Evolutionary conservation across 1,284 basidiomycete species (phyloP).

Genomic region (Erythrobasidium hasegawianum): DNA sequence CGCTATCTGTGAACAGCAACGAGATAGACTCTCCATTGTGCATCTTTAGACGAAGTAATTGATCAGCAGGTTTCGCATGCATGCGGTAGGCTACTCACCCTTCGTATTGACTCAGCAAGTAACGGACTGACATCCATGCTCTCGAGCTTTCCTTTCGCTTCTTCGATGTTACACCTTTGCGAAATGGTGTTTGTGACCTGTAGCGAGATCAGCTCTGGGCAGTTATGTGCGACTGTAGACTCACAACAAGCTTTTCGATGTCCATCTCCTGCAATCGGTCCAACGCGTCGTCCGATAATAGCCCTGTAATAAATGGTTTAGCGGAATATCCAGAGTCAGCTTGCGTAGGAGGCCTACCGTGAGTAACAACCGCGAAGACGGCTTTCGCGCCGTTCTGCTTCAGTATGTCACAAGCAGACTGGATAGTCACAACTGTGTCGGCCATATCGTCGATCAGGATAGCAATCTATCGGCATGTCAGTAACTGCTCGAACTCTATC

Average conservation of each 20-base stretch:
- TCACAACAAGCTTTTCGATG: slow-evolving; percentile 78
- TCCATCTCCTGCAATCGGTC: slow-evolving; percentile 70
- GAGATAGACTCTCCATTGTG: slow-evolving; percentile 79
- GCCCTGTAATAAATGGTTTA: slow-evolving; percentile 56
- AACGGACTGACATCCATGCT: slow-evolving; percentile 80
- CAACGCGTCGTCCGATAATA: slow-evolving; percentile 82
- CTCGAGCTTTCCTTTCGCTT: slow-evolving; percentile 53
- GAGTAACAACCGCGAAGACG: slow-evolving; percentile 85
- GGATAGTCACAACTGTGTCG: slow-evolving; percentile 85
- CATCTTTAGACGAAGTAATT: slow-evolving; percentile 53
- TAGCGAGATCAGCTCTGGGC: not conserved
- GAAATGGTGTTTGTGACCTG: slow-evolving; percentile 75
- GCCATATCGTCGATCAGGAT: slow-evolving; percentile 99
- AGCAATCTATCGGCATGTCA: slow-evolving; percentile 61
- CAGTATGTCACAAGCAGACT: slow-evolving; percentile 77
- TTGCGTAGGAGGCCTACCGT: slow-evolving; percentile 60
- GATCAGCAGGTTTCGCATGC: not conserved
- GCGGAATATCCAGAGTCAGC: slow-evolving; percentile 9
- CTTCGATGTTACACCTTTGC: slow-evolving; percentile 57
- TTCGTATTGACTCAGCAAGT: slow-evolving; percentile 90
- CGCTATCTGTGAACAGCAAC: slow-evolving; percentile 39
- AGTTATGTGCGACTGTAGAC: slow-evolving; percentile 46
- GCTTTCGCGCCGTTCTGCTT: slow-evolving; percentile 81
- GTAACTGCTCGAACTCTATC: not conserved
- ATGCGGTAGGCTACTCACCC: slow-evolving; percentile 47